Conservation (phyloP, 2,329 filamentous ascomycete genomes). For the Claviceps sp. region DNA sequence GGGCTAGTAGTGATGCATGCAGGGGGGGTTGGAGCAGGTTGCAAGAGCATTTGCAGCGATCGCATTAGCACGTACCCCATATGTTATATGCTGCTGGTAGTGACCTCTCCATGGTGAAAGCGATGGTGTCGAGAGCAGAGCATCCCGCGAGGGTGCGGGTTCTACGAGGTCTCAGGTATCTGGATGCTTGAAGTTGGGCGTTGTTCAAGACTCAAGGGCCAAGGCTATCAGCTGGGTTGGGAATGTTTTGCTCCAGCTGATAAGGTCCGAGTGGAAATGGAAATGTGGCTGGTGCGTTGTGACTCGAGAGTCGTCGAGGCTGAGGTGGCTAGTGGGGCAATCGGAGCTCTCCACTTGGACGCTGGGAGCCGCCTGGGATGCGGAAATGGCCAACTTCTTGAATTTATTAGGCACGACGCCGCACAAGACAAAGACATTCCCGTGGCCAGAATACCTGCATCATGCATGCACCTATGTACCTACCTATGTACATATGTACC, state of each 20-base stretch:
- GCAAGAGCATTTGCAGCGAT: background rate
- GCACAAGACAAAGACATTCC: no score
- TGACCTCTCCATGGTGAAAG: conserved; percentile 18
- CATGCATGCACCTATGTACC: no score
- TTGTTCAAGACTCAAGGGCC: no score
- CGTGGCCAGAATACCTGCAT: no score
- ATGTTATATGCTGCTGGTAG: conserved; percentile 21
- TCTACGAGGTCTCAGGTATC: no score
- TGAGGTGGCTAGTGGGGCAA: background rate
- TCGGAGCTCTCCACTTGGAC: background rate
- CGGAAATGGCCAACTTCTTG: no score
- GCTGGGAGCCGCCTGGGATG: no score
- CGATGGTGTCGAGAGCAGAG: background rate
- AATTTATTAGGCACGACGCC: no score
- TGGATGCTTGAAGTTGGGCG: background rate
- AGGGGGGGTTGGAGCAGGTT: background rate
- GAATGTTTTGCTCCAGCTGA: background rate
- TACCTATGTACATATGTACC: no score
- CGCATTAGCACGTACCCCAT: conserved; percentile 17
- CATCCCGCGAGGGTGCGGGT: background rate
- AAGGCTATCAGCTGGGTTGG: background rate
- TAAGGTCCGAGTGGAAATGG: no score
- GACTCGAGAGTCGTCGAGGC: background rate
- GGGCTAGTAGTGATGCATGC: no score
- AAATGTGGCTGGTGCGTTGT: background rate